Percentiles rank a stretch among this genome's conserved stretches.
These are phyloP conservation scores for Scutellaria baicalensis DNA, from an alignment of 257 asterid genomes.

Conservation along the genomic window DNA sequence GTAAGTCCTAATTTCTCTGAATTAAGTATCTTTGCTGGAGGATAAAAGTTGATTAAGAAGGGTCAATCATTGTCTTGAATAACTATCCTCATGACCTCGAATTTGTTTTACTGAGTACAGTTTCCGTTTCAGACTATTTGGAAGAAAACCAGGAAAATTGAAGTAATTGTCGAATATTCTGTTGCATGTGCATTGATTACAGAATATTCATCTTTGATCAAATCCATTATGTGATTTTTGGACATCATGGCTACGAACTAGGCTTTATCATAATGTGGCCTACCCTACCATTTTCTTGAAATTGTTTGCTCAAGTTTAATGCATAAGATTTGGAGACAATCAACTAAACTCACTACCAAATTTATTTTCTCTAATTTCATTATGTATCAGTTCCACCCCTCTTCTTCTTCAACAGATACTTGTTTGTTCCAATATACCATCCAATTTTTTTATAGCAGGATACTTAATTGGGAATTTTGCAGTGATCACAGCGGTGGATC, in stretches of 20 bases:
- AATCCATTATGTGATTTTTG: not conserved
- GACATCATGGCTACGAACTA: not conserved
- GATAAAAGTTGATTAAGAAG: not conserved
- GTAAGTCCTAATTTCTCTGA: not conserved
- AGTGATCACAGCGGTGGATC: constrained; percentile 24
- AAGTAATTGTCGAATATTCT: not conserved
- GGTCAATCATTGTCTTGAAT: not conserved
- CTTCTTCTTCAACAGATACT: not conserved
- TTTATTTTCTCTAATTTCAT: not conserved
- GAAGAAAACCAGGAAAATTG: not conserved
- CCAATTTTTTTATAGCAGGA: not conserved
- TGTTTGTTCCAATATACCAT: not conserved
- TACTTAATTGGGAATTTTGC: constrained; percentile 18
- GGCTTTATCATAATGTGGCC: not conserved
- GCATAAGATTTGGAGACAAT: not conserved
- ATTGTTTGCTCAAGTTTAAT: not conserved
- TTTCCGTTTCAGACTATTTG: not conserved
- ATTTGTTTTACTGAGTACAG: not conserved
- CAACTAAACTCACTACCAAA: not conserved
- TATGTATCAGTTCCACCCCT: too few species aligned
- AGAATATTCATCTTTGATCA: not conserved
- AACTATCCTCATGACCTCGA: not conserved
- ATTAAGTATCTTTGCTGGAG: not conserved
- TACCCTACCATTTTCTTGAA: constrained; percentile 1
- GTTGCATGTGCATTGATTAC: not conserved